Evolutionary conservation across 1,284 basidiomycete genomes (phyloP).

Genomic region (Pseudozyma thailandica): DNA sequence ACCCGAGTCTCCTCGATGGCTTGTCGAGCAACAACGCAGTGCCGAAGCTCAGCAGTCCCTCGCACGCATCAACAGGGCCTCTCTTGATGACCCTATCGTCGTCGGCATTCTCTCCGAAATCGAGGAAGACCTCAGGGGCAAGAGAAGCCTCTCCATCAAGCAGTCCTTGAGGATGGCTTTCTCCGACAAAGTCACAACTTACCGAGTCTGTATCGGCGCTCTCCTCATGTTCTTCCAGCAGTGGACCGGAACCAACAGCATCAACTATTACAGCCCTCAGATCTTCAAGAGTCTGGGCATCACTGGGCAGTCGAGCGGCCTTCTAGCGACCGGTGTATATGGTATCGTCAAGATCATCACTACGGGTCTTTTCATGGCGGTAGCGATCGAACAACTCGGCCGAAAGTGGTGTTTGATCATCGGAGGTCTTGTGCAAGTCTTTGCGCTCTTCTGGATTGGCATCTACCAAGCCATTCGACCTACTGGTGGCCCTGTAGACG

Average conservation of each 20-base stretch:
- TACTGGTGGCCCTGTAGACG: constrained; percentile 29
- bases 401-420: constrained; percentile 50
- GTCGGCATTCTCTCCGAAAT: constrained; percentile 40
- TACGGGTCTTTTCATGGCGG: constrained; percentile 37
- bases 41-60: constrained; percentile 28
- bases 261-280: constrained; percentile 55
- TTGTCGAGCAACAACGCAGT: constrained; percentile 49
- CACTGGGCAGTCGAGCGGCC: constrained; percentile 43
- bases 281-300: constrained; percentile 62
- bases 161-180: constrained; percentile 69
- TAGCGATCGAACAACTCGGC: constrained; percentile 50
- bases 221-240: constrained; percentile 61
- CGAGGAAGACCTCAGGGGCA: constrained; percentile 55
- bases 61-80: constrained; percentile 23
- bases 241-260: constrained; percentile 46
- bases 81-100: constrained; percentile 24
- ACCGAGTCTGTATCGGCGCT: constrained; percentile 55
- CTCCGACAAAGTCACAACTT: constrained; percentile 68
- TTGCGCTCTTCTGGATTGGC: constrained; percentile 42
- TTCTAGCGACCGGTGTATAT: constrained; percentile 52
- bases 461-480: constrained; percentile 49
- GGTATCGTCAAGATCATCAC: constrained; percentile 49
- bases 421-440: constrained; percentile 43
- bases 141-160: constrained; percentile 43
- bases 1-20: constrained; percentile 65